These are phyloP conservation scores for Colletotrichum godetiae DNA, from an alignment of 2,329 filamentous ascomycete species.

Conservation along the genomic window DNA sequence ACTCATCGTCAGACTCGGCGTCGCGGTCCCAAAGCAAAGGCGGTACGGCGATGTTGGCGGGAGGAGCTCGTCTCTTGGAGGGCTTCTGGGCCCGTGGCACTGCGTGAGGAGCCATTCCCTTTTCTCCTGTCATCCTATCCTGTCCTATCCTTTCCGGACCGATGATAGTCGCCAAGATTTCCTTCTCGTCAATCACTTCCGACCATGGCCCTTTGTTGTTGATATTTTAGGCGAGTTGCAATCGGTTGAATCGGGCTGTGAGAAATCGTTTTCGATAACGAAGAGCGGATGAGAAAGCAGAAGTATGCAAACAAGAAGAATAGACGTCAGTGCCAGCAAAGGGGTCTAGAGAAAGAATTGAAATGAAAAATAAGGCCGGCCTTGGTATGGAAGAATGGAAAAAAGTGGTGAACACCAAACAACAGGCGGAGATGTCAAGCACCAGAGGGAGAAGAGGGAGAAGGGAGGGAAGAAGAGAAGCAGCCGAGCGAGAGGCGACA, in stretches of 20 bases:
- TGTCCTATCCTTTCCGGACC: constrained; percentile 27
- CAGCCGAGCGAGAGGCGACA: constrained; percentile 34
- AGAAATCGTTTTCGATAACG: constrained; percentile 2
- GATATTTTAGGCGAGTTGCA: background rate
- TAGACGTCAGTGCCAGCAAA: constrained; percentile 34
- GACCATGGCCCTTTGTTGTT: constrained; percentile 29
- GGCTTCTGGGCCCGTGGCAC: constrained; percentile 14
- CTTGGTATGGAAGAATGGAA: constrained; percentile 32
- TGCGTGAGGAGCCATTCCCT: constrained; percentile 28
- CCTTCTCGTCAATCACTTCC: constrained; percentile 27
- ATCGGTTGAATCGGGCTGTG: background rate
- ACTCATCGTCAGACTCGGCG: constrained; percentile 30
- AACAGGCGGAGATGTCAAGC: constrained; percentile 7
- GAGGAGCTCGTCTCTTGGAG: constrained; percentile 14
- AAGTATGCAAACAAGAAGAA: constrained; percentile 8
- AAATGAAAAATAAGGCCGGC: constrained; percentile 35
- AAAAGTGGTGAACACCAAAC: constrained; percentile 30
- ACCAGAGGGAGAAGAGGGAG: constrained; percentile 25
- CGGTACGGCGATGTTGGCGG: constrained; percentile 20
- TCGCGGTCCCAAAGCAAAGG: constrained; percentile 16
- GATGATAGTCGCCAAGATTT: constrained; percentile 29
- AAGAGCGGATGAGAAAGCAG: background rate
- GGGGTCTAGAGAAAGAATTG: constrained; percentile 30
- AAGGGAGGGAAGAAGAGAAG: constrained; percentile 16
- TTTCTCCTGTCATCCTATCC: constrained; percentile 31